Base-by-base conservation (phyloP, 352 stramenopile genomes). In the Phytopythium chamaehyphon region DNA sequence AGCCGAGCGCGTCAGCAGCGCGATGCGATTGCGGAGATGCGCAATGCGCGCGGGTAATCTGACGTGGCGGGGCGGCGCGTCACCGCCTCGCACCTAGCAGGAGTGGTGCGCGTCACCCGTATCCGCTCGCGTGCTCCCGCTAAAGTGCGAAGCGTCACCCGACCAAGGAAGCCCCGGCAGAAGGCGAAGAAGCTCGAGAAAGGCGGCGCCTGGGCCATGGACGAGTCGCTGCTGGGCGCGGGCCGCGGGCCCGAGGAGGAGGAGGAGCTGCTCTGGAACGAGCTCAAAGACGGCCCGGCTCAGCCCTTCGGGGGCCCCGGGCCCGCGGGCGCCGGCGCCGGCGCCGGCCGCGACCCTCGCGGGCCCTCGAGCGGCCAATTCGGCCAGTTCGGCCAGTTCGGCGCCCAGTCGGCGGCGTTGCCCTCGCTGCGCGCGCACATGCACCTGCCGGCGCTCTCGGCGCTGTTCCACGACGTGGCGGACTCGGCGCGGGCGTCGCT, bases 181-280 rank as follows among this genome's bases (percentile, higher is more conserved):
- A 33, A 33, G 28, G 5, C 28, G 37, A 42, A 22, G 15, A 42
- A 62, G 6, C 55, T 62, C 15, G 11, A 19, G 16, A 54, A 19
- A 36, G 19, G 28, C 28, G 28, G 18, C 14, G n/a, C 52, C 40
- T 4, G n/a, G n/a, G n/a, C 45, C 16, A 90, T 90, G 80, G 60
- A 90, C 45, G 71, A 90, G 73, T 88, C 76, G 52, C 66, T 90
- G 45, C 59, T 90, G 7, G 55, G 59, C 14, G 54, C 54, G 7
- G 61, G 64, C 28, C 57, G 61, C 49, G 48, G 63, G 23, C 65
- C 18, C 40, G 73, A 82, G 10, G 73, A 82, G 12, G 81, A 88
- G 15, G 78, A 92, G 11, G 81, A 92, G 65, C 68, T 86, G 55
- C 72, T 92, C 37, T 92, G 81, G 81, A 85, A 87, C 45, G 81